Evolutionary conservation across 768 basidiomycete genomes (phyloP), one percentile per base, ranked within the genome.

Genomic region (Lyophyllum decastes): DNA sequence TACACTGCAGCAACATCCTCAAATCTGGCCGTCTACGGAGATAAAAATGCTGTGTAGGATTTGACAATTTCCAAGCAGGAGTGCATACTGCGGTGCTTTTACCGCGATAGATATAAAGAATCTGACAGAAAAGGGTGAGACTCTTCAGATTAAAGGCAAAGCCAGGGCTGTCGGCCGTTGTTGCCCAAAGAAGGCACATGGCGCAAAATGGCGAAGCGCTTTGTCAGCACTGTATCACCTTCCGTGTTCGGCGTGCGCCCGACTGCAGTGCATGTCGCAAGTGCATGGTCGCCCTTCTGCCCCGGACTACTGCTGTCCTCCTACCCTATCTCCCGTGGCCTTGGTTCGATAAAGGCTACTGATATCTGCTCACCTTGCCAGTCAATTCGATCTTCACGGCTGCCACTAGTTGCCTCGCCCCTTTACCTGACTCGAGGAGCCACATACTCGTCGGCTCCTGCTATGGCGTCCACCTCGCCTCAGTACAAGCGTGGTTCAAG

Each of bases 381-480:
- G 48, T 11, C 2, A 33, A 22, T 11, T 38, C 14, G 6, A 33
- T 33, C 24, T 33, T 25, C 9, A 35, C 19, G 11, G 19, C 34
- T 50, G 12, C 21, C n/a, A 34, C 21, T 14, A 38, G 33, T n/a
- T 11, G 21, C 49, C 34, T 50, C 34, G 22, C 49, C 49, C 17
- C 30, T 50, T 35, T 38, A 50, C 30, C 48, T 17, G 14, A 14
- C 17, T 30, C 16, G 8, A 50, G n/a, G 49, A 50, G 49, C 45
- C 49, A 44, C 30, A 52, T 48, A 52, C 50, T 26, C 22, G 25
- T 26, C 19, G 38, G 47, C 25, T 19, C 45, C 53, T 21, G 53
- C 27, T 14, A 62, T 64, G 61, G 43, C 59, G 14, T 57, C 64
- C n/a, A 59, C 52, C 17, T 33, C 64, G 43, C 57, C 57, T 14